Conservation (phyloP, 2,329 filamentous ascomycete species). For the Magnaporthiopsis incrustans region DNA sequence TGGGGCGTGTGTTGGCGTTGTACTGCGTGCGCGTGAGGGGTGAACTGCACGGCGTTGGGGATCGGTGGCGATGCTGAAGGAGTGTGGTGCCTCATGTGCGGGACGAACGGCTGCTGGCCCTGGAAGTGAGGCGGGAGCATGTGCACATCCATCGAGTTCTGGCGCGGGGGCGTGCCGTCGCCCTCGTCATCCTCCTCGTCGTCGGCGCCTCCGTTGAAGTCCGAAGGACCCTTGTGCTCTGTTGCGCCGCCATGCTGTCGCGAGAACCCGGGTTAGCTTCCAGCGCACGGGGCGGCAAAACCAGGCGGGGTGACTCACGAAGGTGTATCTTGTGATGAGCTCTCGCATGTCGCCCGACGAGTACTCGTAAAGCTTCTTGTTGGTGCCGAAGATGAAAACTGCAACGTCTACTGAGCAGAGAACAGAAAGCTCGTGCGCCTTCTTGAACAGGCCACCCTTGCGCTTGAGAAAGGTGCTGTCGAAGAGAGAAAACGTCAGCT, state of each 20-base stretch:
- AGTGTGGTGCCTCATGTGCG: constrained; percentile 73
- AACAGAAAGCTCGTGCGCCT: constrained; percentile 96
- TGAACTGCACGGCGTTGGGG: constrained; percentile 64
- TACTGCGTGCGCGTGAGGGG: constrained; percentile 39
- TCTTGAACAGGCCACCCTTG: constrained; percentile 98
- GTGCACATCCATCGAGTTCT: constrained; percentile 42
- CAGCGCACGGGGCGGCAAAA: neutral
- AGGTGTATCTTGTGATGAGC: constrained; percentile 80
- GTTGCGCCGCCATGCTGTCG: constrained; percentile 80
- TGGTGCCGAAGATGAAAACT: constrained; percentile 96
- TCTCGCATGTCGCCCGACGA: constrained; percentile 91
- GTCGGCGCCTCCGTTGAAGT: constrained; percentile 82
- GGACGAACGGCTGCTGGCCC: constrained; percentile 55
- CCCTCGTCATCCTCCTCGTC: constrained; percentile 78
- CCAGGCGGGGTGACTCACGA: constrained; percentile 52
- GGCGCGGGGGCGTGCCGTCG: constrained; percentile 63
- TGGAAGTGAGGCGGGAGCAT: constrained; percentile 67
- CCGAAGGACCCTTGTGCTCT: constrained; percentile 90
- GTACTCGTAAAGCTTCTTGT: constrained; percentile 98
- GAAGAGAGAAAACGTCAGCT: constrained; percentile 13
- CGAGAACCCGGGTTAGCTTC: neutral
- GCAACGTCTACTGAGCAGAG: constrained; percentile 97
- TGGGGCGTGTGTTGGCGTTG: constrained; percentile 74
- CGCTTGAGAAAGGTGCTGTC: constrained; percentile 91
- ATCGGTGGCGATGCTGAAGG: constrained; percentile 87